phyloP scores from a whole-genome alignment of 2,329 filamentous ascomycete genomes.

The Hypoxylon sp. region DNA sequence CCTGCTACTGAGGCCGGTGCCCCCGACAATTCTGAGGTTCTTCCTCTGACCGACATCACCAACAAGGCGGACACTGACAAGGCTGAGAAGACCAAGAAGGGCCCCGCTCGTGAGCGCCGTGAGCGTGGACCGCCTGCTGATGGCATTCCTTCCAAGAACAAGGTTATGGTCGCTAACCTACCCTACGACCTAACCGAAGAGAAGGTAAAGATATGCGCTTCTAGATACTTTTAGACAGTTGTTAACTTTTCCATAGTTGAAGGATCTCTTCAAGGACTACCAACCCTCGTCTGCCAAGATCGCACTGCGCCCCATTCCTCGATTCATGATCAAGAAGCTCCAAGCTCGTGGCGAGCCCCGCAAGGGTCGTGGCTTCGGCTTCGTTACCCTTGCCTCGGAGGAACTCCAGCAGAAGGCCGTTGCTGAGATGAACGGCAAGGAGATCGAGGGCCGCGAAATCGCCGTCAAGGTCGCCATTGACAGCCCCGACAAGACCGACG shows the following conservation, averaged over 20 bases:
- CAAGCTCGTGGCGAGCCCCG: slow-evolving; percentile 97
- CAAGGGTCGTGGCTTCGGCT: slow-evolving; percentile 99
- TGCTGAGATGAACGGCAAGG: slow-evolving; percentile 98
- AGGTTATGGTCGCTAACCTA: slow-evolving; percentile 99
- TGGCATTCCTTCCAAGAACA: slow-evolving; percentile 98
- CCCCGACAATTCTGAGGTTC: slow-evolving; percentile 67
- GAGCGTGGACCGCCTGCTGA: slow-evolving; percentile 97
- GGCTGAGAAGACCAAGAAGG: slow-evolving; percentile 60
- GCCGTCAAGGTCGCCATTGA: slow-evolving; percentile 99
- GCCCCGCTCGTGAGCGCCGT: slow-evolving; percentile 72
- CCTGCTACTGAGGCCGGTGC: slow-evolving; percentile 63
- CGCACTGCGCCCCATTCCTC: slow-evolving; percentile 96
- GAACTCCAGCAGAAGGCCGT: slow-evolving; percentile 98
- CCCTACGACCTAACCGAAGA: slow-evolving; percentile 98
- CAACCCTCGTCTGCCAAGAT: slow-evolving; percentile 97
- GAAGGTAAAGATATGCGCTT: slow-evolving; percentile 73
- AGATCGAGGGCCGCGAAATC: slow-evolving; percentile 98
- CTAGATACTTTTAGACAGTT: background rate
- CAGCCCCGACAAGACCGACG: slow-evolving; percentile 95
- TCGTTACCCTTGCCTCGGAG: slow-evolving; percentile 95
- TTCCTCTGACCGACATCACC: slow-evolving; percentile 70
- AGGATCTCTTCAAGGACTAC: slow-evolving; percentile 96
- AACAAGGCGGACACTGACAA: slow-evolving; percentile 62
- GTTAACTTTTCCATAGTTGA: slow-evolving; percentile 75
- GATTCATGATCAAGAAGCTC: slow-evolving; percentile 99